Conservation (phyloP, 495 filamentous ascomycete genomes). For the Tuber calosporum region DNA sequence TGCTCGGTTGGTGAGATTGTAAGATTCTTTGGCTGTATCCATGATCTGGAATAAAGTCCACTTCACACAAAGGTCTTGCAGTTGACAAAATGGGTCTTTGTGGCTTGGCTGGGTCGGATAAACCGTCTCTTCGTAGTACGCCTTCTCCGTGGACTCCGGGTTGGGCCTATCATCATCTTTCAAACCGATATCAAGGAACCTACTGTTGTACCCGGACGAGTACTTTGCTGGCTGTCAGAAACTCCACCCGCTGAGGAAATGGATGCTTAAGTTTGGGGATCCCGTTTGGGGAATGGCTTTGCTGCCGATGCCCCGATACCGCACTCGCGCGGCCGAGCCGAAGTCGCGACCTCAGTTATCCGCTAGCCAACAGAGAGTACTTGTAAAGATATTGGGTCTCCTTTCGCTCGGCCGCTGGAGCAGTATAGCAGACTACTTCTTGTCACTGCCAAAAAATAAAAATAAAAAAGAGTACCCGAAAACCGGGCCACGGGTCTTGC, state of each 20-base stretch:
- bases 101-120: constrained; percentile 23
- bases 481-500: not conserved
- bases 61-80: not conserved
- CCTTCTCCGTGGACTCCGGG: constrained; percentile 1
- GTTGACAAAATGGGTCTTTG: not conserved
- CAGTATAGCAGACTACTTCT: not conserved
- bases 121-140: constrained; percentile 16
- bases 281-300: constrained; percentile 1
- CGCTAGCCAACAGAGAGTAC: too few species aligned
- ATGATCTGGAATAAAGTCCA: not conserved
- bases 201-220: not conserved
- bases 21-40: not conserved
- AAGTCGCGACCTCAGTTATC: too few species aligned
- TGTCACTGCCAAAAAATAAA: not conserved
- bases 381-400: too few species aligned
- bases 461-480: not conserved
- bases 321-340: too few species aligned
- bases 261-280: not conserved
- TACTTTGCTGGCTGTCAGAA: constrained; percentile 4
- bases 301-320: not conserved
- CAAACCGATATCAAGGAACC: not conserved
- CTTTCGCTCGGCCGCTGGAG: not conserved
- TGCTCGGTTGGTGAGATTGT: not conserved
- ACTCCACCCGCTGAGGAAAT: constrained; percentile 7
- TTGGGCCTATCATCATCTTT: constrained; percentile 8